Conservation (phyloP, 352 stramenopile genomes). For the Stephanocyclus meneghinianus region DNA sequence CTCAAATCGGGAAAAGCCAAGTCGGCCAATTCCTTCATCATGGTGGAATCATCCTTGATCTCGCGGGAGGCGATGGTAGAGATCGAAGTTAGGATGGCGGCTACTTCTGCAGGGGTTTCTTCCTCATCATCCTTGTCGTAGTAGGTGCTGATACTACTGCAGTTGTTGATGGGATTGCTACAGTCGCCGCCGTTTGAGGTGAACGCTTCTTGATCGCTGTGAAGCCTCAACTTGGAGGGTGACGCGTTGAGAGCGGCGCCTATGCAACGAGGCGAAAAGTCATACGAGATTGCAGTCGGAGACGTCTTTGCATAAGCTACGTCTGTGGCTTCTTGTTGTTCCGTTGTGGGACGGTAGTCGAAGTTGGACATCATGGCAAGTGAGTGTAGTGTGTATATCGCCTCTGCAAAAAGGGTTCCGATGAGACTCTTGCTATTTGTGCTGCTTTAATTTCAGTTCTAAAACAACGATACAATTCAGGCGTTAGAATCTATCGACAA, state of each 20-base stretch:
- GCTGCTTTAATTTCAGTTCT: not conserved
- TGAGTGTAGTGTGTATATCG: not conserved
- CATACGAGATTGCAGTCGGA: not conserved
- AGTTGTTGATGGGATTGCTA: not conserved
- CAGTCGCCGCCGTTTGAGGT: not conserved
- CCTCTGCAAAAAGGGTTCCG: not conserved
- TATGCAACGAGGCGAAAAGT: constrained; percentile 11
- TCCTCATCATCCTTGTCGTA: constrained; percentile 8
- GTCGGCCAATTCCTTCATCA: constrained; percentile 23
- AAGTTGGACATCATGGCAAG: constrained; percentile 10
- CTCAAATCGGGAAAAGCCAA: constrained; percentile 25
- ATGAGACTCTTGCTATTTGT: not conserved
- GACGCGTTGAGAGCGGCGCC: not conserved
- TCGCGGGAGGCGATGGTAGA: constrained; percentile 39
- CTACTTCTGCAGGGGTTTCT: constrained; percentile 36
- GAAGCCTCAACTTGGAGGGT: not conserved
- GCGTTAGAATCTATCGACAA: too few species aligned
- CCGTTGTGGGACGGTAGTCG: not conserved
- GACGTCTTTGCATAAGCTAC: not conserved
- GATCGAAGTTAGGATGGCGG: constrained; percentile 40
- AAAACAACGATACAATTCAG: not conserved
- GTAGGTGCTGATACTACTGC: not conserved
- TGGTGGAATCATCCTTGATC: constrained; percentile 30
- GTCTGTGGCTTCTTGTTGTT: not conserved
- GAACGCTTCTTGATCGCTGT: not conserved